A percentile compares a stretch with the other conserved stretches of the same genome.
Conservation (phyloP, 1,139 yeast species). For the Yamadazyma oceani region DNA sequence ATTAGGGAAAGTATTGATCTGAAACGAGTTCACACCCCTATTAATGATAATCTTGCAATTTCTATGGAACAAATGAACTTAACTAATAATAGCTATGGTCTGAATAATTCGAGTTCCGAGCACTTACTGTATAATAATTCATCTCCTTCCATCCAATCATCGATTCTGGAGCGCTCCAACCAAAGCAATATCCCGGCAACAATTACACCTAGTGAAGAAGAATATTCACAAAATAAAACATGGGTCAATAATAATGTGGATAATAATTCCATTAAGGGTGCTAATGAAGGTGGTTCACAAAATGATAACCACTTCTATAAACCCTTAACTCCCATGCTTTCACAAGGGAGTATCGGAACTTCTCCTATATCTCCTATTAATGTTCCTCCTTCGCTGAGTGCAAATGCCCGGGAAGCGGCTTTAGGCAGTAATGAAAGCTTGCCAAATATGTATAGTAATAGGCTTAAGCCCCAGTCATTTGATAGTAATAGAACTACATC, state of each 20-base stretch:
- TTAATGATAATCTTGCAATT: slow-evolving; percentile 4
- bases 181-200: slow-evolving; percentile 10
- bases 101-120: slow-evolving; percentile 9
- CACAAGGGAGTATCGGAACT: slow-evolving; percentile 11
- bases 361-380: slow-evolving; percentile 18
- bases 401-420: slow-evolving; percentile 20
- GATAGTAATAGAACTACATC: slow-evolving; percentile 13
- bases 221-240: no score
- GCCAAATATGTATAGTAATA: slow-evolving; percentile 5
- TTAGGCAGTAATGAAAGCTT: slow-evolving; percentile 20
- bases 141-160: slow-evolving; percentile 16
- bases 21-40: slow-evolving; percentile 20
- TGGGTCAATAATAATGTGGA: no score
- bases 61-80: slow-evolving; percentile 5
- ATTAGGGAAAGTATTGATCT: slow-evolving; percentile 30
- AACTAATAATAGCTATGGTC: slow-evolving; percentile 6
- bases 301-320: slow-evolving; percentile 7
- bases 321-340: slow-evolving; percentile 12
- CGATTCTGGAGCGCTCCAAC: slow-evolving; percentile 13
- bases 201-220: slow-evolving; percentile 9
- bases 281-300: not conserved
- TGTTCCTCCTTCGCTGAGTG: slow-evolving; percentile 20
- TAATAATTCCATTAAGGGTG: not conserved
- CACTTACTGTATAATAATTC: slow-evolving; percentile 10
- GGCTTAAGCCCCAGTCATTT: slow-evolving; percentile 10